phyloP scores from a whole-genome alignment of 768 basidiomycete species.

The Mrakia gelida region DNA sequence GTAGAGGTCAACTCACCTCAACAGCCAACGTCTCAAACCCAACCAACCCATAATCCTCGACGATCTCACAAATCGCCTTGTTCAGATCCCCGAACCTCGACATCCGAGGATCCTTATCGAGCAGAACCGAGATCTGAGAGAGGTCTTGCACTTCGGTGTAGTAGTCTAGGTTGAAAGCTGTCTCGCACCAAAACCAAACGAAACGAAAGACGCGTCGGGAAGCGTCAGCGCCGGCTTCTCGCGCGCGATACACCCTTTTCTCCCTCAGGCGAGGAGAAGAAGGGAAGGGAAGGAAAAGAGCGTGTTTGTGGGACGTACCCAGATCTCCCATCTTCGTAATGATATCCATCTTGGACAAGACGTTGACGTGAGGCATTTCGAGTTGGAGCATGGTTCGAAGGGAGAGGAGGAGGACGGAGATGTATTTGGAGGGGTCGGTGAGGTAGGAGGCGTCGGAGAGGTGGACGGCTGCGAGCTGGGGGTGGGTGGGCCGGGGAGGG shows the following conservation, averaged over 20 bases:
- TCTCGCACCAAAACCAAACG: too few species aligned
- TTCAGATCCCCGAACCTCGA: conserved; percentile 75
- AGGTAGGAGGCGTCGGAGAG: conserved; percentile 96
- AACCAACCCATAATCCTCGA: conserved; percentile 88
- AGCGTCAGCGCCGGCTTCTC: neutral
- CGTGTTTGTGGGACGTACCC: conserved; percentile 51
- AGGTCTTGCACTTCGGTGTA: conserved; percentile 98
- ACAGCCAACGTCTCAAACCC: conserved; percentile 96
- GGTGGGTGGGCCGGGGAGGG: too few species aligned
- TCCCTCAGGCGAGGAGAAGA: neutral
- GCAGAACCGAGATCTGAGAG: conserved; percentile 72
- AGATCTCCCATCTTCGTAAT: conserved; percentile 83
- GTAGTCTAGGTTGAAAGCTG: conserved; percentile 95
- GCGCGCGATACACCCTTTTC: neutral
- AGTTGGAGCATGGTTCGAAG: conserved; percentile 97
- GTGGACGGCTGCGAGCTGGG: conserved; percentile 84
- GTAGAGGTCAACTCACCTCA: conserved; percentile 56
- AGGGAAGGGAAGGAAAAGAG: neutral
- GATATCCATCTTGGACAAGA: conserved; percentile 93
- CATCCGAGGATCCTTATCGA: conserved; percentile 55
- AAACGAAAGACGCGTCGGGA: neutral
- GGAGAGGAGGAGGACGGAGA: conserved; percentile 84
- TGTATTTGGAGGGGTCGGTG: conserved; percentile 90
- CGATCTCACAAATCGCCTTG: conserved; percentile 81
- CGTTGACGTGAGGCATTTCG: conserved; percentile 96